Conservation (phyloP, 768 basidiomycete species). For the Melanogaster broomeanus region DNA sequence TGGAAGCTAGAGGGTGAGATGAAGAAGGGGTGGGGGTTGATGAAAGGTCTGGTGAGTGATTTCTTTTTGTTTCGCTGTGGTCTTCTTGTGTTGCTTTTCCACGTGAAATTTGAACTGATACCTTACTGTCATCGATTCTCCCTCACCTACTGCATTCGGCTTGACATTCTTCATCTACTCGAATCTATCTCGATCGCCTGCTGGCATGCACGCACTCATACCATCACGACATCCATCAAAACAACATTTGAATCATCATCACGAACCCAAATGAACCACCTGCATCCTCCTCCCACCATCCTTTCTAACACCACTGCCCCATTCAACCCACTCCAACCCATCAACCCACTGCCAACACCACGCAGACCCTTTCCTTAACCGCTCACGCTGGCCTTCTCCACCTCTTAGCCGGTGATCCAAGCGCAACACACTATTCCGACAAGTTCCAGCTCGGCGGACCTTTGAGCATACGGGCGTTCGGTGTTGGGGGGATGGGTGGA, state of each 20-base stretch:
- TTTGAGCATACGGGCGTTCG: constrained; percentile 77
- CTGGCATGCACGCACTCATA: too few relatives aligned
- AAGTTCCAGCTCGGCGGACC: constrained; percentile 95
- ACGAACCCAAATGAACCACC: too few relatives aligned
- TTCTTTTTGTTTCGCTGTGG: neutral
- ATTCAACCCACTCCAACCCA: constrained; percentile 5
- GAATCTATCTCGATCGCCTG: too few relatives aligned
- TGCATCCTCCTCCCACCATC: too few relatives aligned
- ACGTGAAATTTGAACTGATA: too few relatives aligned
- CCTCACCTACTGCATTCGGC: too few relatives aligned
- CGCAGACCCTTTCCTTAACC: constrained; percentile 73
- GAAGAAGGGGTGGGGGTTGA: constrained; percentile 25
- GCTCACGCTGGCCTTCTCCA: constrained; percentile 72
- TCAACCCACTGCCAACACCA: neutral
- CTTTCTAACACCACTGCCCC: too few relatives aligned
- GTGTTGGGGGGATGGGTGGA: constrained; percentile 74
- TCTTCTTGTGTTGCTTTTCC: neutral
- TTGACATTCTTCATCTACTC: neutral
- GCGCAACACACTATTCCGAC: constrained; percentile 62
- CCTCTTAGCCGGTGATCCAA: constrained; percentile 51
- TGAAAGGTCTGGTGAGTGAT: constrained; percentile 22
- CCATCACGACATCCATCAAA: too few relatives aligned
- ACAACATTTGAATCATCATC: too few relatives aligned
- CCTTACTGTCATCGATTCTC: too few relatives aligned
- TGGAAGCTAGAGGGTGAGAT: constrained; percentile 25